phyloP scores from a whole-genome alignment of 257 asterid species.

The Oldenlandia corymbosa region DNA sequence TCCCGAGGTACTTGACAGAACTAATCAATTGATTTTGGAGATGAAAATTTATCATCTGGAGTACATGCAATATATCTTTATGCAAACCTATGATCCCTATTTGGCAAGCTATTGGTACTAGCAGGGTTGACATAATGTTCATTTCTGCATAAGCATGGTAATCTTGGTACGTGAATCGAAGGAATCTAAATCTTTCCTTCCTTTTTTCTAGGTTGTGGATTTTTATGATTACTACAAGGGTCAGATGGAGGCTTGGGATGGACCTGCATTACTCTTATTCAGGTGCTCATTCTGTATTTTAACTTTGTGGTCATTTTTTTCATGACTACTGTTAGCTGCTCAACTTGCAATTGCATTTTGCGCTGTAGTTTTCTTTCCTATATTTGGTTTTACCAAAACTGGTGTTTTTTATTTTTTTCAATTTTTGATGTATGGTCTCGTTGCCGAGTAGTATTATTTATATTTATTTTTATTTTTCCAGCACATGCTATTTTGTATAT shows the following conservation, averaged over 20 bases:
- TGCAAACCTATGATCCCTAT: background rate
- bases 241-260: conserved; percentile 99
- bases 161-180: conserved; percentile 11
- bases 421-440: background rate
- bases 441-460: too few species aligned
- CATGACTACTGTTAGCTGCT: background rate
- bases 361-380: background rate
- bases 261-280: conserved; percentile 97
- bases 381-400: background rate
- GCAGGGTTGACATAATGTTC: background rate
- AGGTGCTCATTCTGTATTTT: conserved; percentile 41
- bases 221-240: conserved; percentile 98
- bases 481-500: background rate
- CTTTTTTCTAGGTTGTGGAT: conserved; percentile 63
- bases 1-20: conserved; percentile 68
- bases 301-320: background rate
- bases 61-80: background rate
- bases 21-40: background rate
- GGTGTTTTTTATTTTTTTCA: too few species aligned
- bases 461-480: too few species aligned
- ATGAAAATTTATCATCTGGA: background rate
- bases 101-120: background rate
- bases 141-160: background rate
- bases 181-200: conserved; percentile 22
- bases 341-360: too few species aligned